Evolutionary conservation across 306 rosid species (phyloP).

Genomic region (Clitoria ternatea): DNA sequence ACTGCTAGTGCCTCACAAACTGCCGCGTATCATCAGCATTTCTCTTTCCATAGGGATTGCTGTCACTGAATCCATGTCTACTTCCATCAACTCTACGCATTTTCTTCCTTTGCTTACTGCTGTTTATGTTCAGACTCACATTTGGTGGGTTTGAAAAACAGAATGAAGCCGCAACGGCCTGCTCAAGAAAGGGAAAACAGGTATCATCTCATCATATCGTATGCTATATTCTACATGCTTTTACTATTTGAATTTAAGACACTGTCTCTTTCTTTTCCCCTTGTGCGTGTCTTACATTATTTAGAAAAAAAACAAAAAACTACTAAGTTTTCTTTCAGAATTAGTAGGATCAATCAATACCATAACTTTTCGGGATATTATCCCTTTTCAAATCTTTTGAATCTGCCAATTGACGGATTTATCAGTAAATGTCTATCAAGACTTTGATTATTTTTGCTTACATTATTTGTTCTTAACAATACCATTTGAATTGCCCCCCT

Average conservation of each 20-base stretch:
- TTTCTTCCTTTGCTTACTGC: slow-evolving; percentile 62
- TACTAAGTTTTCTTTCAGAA: not conserved
- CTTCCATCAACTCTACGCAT: slow-evolving; percentile 52
- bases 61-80: slow-evolving; percentile 59
- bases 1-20: slow-evolving; percentile 47
- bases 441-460: not conserved
- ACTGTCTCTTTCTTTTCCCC: not conserved
- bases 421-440: not conserved
- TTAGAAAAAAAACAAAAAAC: too few species aligned
- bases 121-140: slow-evolving; percentile 68
- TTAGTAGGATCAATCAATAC: not conserved
- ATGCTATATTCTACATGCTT: not conserved
- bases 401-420: not conserved
- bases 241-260: not conserved
- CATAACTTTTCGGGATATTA: not conserved
- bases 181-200: slow-evolving; percentile 17
- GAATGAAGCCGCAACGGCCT: slow-evolving; percentile 83
- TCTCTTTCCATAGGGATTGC: slow-evolving; percentile 64
- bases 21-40: slow-evolving; percentile 41
- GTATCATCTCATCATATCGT: not conserved
- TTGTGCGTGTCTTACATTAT: not conserved
- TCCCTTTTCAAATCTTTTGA: not conserved
- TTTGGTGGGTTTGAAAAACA: slow-evolving; percentile 88
- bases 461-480: not conserved
- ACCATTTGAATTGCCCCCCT: not conserved